These are phyloP conservation scores for Exophiala alcalophila DNA, from an alignment of 2,329 filamentous ascomycete species.

Conservation along the genomic window DNA sequence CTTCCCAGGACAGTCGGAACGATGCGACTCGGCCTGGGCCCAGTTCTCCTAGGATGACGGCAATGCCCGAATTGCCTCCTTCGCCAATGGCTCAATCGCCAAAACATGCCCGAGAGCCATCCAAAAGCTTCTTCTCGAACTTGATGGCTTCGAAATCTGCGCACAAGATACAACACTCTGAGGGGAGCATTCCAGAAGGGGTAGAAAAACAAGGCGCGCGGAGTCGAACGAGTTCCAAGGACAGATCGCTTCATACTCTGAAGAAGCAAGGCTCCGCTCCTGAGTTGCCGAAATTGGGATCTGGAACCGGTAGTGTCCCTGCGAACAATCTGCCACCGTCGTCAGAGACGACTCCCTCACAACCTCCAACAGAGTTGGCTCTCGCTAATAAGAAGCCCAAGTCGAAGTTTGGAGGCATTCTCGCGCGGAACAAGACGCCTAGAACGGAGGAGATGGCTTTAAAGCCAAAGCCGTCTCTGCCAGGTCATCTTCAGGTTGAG, in stretches of 20 bases:
- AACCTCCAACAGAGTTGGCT: slow-evolving; percentile 5
- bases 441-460: slow-evolving; percentile 39
- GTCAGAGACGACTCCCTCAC: slow-evolving; percentile 3
- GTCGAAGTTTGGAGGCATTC: slow-evolving; percentile 45
- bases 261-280: slow-evolving; percentile 43
- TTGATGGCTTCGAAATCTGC: slow-evolving; percentile 47
- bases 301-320: slow-evolving; percentile 23
- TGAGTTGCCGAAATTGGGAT: slow-evolving; percentile 38
- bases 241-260: slow-evolving; percentile 38
- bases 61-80: slow-evolving; percentile 46
- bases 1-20: slow-evolving; percentile 10
- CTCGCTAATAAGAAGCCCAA: slow-evolving; percentile 41
- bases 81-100: slow-evolving; percentile 38
- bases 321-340: slow-evolving; percentile 8
- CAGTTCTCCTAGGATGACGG: slow-evolving; percentile 43
- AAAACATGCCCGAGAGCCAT: slow-evolving; percentile 45
- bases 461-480: slow-evolving; percentile 17
- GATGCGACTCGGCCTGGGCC: slow-evolving; percentile 27
- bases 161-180: slow-evolving; percentile 42
- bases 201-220: slow-evolving; percentile 26
- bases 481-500: slow-evolving; percentile 26
- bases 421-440: slow-evolving; percentile 46
- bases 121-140: slow-evolving; percentile 47
- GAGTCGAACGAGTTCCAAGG: slow-evolving; percentile 45
- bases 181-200: slow-evolving; percentile 37